Base-by-base conservation (phyloP, 805 yeast species). In the Saturnispora zaruensis region DNA sequence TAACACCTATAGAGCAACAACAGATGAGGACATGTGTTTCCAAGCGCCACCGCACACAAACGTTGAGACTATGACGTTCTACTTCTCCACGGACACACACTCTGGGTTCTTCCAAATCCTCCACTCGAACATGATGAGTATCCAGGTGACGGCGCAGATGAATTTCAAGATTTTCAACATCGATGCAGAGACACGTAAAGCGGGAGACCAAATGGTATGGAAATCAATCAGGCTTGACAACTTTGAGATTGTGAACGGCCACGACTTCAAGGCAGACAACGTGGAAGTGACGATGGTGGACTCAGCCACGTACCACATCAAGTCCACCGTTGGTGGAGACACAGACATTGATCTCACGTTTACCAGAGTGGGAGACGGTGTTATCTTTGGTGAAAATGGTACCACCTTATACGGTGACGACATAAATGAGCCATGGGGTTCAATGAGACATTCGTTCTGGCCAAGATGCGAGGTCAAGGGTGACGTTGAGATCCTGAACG, bases 401-500 rank as follows among this genome's bases (percentile, higher is more conserved):
- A 70, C 77, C 44, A 84, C 96, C 13, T 74, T 76, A 56, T 93
- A 89, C 64, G 99, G 99, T 55, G 87, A 87, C 40, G 88, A 90
- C 62, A 60, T 75, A 14, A 76, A 73, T 34, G 79, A 85, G 53
- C 98, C 98, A 32, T 93, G 99, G 99, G 99, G 99, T 14, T 75
- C 85, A 7, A 90, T 93, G 96, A 81, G 97, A 67, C 99, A 93
- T 64, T 70, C 81, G 6, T 93, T 93, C 69, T 93, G 98, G 98
- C 99, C 99, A 55, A 78, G 98, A 66, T 83, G 89, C 66, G 54
- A 68, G 20, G 84, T 79, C 43, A 63, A 61, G 18, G 99, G 99
- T 62, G 71, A 78, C 18, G 67, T 93, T 54, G 73, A 69, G 38
- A 32, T 47, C 16, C 14, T 47, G 20, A 59, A 57, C 53, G 48